Percentiles rank a stretch among this genome's conserved stretches.
Conservation (phyloP, 2,329 filamentous ascomycete genomes). For the Cytospora leucostoma region DNA sequence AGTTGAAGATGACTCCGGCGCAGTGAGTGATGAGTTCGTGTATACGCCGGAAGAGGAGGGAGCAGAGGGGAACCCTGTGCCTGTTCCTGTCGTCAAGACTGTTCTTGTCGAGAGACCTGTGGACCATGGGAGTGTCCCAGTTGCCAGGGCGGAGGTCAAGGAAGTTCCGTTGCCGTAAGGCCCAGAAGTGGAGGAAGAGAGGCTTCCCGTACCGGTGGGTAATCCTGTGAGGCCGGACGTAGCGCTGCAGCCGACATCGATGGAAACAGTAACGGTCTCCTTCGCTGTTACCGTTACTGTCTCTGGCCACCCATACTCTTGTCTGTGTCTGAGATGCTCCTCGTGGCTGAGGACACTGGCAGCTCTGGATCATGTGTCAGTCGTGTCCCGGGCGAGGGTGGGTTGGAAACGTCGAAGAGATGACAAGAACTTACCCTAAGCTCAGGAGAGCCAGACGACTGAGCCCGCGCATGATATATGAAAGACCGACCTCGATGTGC, state of each 20-base stretch:
- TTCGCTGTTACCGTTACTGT: conserved; percentile 18
- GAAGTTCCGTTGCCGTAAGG: conserved; percentile 24
- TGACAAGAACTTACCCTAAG: conserved; percentile 13
- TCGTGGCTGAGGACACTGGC: conserved; percentile 23
- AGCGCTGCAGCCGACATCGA: conserved; percentile 9
- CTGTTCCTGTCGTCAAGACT: conserved; percentile 12
- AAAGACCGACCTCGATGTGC: background rate
- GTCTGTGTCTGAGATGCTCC: conserved; percentile 19
- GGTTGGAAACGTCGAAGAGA: background rate
- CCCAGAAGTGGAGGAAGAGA: conserved; percentile 9
- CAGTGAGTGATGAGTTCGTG: conserved; percentile 4
- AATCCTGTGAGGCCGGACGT: conserved; percentile 1
- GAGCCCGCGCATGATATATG: conserved; percentile 11
- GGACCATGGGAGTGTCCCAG: conserved; percentile 13
- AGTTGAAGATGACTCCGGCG: background rate
- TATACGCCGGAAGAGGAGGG: conserved; percentile 2
- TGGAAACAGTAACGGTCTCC: conserved; percentile 21
- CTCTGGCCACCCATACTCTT: conserved; percentile 20
- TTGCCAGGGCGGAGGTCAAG: conserved; percentile 12
- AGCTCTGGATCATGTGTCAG: conserved; percentile 22
- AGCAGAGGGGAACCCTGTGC: conserved; percentile 7
- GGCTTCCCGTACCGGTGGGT: conserved; percentile 14
- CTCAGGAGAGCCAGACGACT: conserved; percentile 20
- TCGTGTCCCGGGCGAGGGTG: conserved; percentile 20
- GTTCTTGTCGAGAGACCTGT: conserved; percentile 17